Base-by-base conservation (phyloP, 1,284 basidiomycete genomes). In the Austroboletus novae-zelandiae region DNA sequence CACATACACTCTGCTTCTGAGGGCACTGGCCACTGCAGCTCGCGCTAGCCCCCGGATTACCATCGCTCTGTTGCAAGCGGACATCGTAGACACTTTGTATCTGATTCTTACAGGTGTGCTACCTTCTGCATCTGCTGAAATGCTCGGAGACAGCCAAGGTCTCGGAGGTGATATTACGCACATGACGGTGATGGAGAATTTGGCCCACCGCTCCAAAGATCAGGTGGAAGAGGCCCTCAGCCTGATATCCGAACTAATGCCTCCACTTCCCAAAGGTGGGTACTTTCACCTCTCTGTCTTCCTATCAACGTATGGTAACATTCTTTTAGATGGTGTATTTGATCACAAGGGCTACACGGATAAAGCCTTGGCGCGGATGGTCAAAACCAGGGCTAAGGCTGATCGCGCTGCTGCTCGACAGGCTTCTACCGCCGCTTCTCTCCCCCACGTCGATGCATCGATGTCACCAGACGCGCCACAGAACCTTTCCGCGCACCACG, bases 111-210 rank as follows among this genome's bases (percentile, higher is more conserved):
- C 94, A 0, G 95, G 94, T 25, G 91, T 96, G 9, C 69, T 93
- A 3, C 94, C 91, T 9, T 83, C 90, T 1, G 64, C 79, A 1
- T 74, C 76, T 17, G 73, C 70, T 34, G 77, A 76, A 32, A 87
- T 88, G 60, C 82, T 89, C 63, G 73, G 72, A 20, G 83, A 37
- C 4, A 54, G 84, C 2, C 89, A 92, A 66, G 89, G 89, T 9
- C 71, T 93, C 2, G 89, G 89, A 27, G 90, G 89, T 32, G 89
- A 91, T 20, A 70, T 94, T 8, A 90, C 91, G 5, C 95, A 98
- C 67, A 95, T 98, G 91, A 90, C 92, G 8, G 91, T 99, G 32
- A 91, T 98, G 83, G 93, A 98, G 72, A 98, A 96, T 67, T 75
- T 99, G 32, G 94, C 94, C 0, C 94, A 98, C 68, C 81, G 94